Conservation (phyloP, 352 stramenopile species). For the Phytophthora hybrid region DNA sequence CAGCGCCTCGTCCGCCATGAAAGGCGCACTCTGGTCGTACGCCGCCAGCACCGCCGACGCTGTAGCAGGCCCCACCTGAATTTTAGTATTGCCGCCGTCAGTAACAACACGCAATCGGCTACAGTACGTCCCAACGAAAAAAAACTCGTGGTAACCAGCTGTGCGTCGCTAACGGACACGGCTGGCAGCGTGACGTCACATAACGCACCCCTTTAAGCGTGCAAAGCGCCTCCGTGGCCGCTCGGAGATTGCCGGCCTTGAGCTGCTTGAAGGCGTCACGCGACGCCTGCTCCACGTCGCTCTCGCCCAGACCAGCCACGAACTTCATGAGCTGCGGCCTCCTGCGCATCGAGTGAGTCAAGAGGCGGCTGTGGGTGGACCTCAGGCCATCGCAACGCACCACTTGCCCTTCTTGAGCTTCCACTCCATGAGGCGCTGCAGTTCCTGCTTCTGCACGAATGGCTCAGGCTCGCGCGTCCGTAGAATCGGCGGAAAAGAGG, state of each 20-base stretch:
- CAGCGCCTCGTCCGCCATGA: slow-evolving; percentile 85
- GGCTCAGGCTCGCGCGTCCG: slow-evolving; percentile 55
- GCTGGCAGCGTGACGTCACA: background rate
- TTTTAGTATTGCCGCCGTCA: background rate
- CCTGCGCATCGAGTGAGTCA: slow-evolving; percentile 40
- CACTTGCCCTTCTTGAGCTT: slow-evolving; percentile 90
- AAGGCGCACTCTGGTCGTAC: slow-evolving; percentile 71
- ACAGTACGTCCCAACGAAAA: background rate
- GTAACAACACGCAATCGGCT: background rate
- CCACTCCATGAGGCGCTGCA: slow-evolving; percentile 81
- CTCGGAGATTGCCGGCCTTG: slow-evolving; percentile 41
- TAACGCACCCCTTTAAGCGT: slow-evolving; percentile 73
- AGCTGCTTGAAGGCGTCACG: slow-evolving; percentile 46
- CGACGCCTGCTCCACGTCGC: slow-evolving; percentile 61
- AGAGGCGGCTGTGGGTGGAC: slow-evolving; percentile 1
- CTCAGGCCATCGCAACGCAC: slow-evolving; percentile 34
- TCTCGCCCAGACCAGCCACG: slow-evolving; percentile 50
- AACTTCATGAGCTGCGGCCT: slow-evolving; percentile 82
- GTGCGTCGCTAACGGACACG: slow-evolving; percentile 1
- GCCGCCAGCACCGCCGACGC: slow-evolving; percentile 76
- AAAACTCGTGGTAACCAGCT: slow-evolving; percentile 13
- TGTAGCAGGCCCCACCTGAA: slow-evolving; percentile 79
- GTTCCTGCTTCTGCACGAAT: slow-evolving; percentile 61
- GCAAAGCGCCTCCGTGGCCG: slow-evolving; percentile 59
- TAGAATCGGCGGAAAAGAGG: slow-evolving; percentile 49